Conservation (phyloP, 2,329 filamentous ascomycete genomes). For the Ceratocystis albifundus region DNA sequence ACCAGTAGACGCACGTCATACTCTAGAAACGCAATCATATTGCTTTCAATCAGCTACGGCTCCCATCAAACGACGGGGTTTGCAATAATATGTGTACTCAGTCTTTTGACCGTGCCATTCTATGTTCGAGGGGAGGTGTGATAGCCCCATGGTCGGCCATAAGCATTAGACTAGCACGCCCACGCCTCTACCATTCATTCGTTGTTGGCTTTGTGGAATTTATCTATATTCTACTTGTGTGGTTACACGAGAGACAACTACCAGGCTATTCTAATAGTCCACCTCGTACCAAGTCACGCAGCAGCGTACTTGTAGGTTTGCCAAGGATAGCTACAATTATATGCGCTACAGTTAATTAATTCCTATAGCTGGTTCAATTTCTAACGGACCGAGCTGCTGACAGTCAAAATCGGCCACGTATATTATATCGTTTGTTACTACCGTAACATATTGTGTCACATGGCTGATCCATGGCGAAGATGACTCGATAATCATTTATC, state of each 20-base stretch:
- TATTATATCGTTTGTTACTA: neutral
- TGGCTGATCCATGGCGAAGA: too few relatives aligned
- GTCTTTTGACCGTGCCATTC: neutral
- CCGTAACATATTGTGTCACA: too few relatives aligned
- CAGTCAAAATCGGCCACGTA: neutral
- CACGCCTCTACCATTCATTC: neutral
- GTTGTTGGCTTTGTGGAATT: neutral
- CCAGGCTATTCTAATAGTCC: neutral
- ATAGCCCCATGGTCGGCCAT: neutral
- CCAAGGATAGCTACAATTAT: too few relatives aligned
- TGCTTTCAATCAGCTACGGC: too few relatives aligned
- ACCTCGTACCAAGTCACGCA: neutral
- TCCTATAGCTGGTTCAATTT: neutral
- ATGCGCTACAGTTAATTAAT: too few relatives aligned
- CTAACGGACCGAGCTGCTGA: neutral
- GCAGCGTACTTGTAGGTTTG: neutral
- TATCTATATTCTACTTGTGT: neutral
- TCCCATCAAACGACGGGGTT: too few relatives aligned
- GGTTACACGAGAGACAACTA: neutral
- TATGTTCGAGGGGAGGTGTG: neutral
- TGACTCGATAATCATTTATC: too few relatives aligned
- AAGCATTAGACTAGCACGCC: neutral
- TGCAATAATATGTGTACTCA: too few relatives aligned
- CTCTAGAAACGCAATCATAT: too few relatives aligned
- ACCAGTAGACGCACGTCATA: neutral